These are phyloP conservation scores for Ceratobasidium sp. DNA, from an alignment of 1,284 basidiomycete genomes.

Conservation along the genomic window DNA sequence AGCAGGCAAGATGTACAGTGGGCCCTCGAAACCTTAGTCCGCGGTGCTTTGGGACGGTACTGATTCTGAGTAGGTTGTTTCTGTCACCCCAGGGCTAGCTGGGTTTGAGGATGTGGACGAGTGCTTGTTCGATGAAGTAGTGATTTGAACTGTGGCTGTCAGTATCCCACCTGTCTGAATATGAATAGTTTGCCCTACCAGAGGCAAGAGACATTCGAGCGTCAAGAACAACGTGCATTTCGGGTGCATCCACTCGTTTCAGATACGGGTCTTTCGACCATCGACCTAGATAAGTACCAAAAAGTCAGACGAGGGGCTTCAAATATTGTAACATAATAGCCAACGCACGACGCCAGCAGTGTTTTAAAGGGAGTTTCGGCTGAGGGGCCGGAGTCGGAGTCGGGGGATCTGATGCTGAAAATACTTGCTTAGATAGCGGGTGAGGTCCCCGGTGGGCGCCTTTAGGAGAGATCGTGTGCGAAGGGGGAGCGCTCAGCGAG, in stretches of 20 bases:
- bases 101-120: conserved; percentile 10
- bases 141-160: conserved; percentile 30
- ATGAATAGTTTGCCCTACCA: conserved; percentile 18
- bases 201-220: conserved; percentile 26
- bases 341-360: conserved; percentile 40
- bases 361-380: conserved; percentile 25
- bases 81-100: background rate
- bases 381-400: background rate
- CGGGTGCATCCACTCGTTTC: background rate
- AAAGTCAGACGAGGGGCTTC: conserved; percentile 9
- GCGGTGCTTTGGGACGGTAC: conserved; percentile 4
- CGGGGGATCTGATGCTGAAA: conserved; percentile 7
- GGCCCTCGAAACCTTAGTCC: background rate
- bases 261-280: conserved; percentile 33
- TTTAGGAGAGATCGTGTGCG: conserved; percentile 33
- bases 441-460: conserved; percentile 17
- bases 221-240: conserved; percentile 38
- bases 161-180: conserved; percentile 14
- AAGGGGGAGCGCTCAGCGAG: conserved; percentile 42
- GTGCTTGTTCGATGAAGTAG: conserved; percentile 4
- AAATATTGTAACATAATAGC: background rate
- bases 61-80: background rate
- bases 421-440: conserved; percentile 31
- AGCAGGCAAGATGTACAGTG: conserved; percentile 18
- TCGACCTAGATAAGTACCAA: conserved; percentile 5